These are phyloP conservation scores for Umbilicus rupestris DNA, from an alignment of 164 flowering plant species.

Conservation along the genomic window DNA sequence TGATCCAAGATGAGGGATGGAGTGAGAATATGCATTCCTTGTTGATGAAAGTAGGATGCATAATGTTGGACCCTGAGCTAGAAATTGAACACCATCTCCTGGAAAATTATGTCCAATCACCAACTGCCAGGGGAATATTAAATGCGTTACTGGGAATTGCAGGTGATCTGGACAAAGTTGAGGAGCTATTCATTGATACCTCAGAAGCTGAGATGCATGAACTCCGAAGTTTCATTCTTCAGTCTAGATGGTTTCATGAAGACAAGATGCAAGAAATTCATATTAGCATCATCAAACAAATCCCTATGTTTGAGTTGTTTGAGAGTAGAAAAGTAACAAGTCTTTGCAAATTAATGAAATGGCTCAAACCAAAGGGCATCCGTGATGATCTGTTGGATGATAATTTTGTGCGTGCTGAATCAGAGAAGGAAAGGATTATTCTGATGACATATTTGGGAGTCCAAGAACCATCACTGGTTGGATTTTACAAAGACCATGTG, in stretches of 20 bases:
- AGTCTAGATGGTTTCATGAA: slow-evolving; percentile 82
- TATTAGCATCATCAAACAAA: slow-evolving; percentile 45
- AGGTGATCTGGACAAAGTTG: slow-evolving; percentile 34
- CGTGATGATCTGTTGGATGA: slow-evolving; percentile 70
- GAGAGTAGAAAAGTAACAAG: slow-evolving; percentile 58
- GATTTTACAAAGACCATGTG: slow-evolving; percentile 65
- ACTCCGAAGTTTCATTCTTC: slow-evolving; percentile 80
- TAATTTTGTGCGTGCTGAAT: slow-evolving; percentile 61
- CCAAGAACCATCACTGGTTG: slow-evolving; percentile 54
- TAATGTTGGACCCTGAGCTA: slow-evolving; percentile 58
- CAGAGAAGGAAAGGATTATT: slow-evolving; percentile 64
- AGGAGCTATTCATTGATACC: slow-evolving; percentile 44
- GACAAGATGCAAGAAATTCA: slow-evolving; percentile 40
- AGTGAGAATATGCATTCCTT: slow-evolving; percentile 87
- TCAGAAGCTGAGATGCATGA: slow-evolving; percentile 81
- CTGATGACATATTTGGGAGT: slow-evolving; percentile 44
- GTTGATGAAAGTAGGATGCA: slow-evolving; percentile 68
- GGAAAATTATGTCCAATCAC: slow-evolving; percentile 61
- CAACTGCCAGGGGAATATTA: slow-evolving; percentile 68
- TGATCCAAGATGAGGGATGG: slow-evolving; percentile 84
- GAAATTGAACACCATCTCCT: slow-evolving; percentile 67
- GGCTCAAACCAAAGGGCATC: slow-evolving; percentile 69
- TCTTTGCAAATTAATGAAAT: slow-evolving; percentile 46
- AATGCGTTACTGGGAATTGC: slow-evolving; percentile 65
- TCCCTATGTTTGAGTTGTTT: slow-evolving; percentile 85